A percentile compares a stretch with the other conserved stretches of the same genome.
Evolutionary conservation across 306 rosid species (phyloP).

Genomic region (Rosa multiflora): DNA sequence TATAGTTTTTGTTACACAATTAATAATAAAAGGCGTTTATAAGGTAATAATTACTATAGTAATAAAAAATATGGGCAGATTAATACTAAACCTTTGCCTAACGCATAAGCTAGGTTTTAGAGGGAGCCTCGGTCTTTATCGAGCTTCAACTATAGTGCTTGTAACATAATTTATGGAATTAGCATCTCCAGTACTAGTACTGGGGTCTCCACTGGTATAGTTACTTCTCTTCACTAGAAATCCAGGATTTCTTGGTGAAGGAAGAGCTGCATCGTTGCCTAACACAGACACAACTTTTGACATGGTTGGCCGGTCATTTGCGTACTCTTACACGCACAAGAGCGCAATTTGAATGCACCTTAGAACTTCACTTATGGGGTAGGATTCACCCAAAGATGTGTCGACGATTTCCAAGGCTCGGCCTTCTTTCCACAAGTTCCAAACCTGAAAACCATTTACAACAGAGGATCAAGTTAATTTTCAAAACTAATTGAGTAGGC

Average conservation of each 20-base stretch:
- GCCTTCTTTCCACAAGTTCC: constrained; percentile 57
- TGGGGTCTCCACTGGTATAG: constrained; percentile 15
- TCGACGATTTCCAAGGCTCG: constrained; percentile 44
- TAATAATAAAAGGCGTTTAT: not conserved
- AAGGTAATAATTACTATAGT: not conserved
- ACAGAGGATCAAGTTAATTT: not conserved
- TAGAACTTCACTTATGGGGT: constrained; percentile 23
- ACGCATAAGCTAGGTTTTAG: not conserved
- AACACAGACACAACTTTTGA: constrained; percentile 55
- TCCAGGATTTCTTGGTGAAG: constrained; percentile 65
- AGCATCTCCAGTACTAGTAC: constrained; percentile 15
- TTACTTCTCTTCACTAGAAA: constrained; percentile 43
- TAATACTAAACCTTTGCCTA: not conserved
- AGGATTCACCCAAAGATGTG: constrained; percentile 31
- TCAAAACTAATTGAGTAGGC: not conserved
- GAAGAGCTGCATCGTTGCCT: constrained; percentile 46
- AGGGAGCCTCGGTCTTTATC: not conserved
- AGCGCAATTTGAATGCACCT: constrained; percentile 70
- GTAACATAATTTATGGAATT: constrained; percentile 45
- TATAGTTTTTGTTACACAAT: no score
- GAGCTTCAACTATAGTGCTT: constrained; percentile 21
- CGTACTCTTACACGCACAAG: constrained; percentile 58
- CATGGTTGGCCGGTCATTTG: constrained; percentile 67
- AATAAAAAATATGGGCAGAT: not conserved
- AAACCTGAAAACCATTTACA: constrained; percentile 34